Percentiles rank a stretch among this genome's conserved stretches.
These are phyloP conservation scores for Anethum foeniculum DNA, from an alignment of 140 eudicot genomes.

Conservation along the genomic window DNA sequence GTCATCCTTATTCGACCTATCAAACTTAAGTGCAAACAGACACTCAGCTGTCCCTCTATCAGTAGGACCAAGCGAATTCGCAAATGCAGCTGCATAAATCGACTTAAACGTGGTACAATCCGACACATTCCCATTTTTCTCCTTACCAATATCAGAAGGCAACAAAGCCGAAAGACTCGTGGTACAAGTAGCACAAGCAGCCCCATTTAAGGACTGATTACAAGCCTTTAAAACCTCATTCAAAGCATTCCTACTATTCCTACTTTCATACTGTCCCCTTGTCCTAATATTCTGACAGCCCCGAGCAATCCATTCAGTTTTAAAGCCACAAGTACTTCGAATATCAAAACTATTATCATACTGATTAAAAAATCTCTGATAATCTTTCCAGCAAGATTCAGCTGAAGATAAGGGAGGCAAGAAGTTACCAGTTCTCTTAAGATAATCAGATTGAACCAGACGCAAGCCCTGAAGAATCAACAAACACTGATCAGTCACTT, in stretches of 20 bases:
- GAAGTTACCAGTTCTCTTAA: neutral
- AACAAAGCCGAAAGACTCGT: neutral
- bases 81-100: neutral
- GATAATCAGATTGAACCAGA: neutral
- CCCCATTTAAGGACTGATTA: neutral
- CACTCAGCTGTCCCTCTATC: slow-evolving; percentile 8
- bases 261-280: neutral
- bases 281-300: neutral
- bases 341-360: neutral
- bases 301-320: neutral
- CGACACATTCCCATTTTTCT: slow-evolving; percentile 2
- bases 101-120: slow-evolving; percentile 3
- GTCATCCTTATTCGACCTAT: neutral
- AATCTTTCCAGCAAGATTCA: slow-evolving; percentile 1
- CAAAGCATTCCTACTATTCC: neutral
- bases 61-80: neutral
- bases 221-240: neutral
- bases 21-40: neutral
- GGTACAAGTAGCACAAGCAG: slow-evolving; percentile 2
- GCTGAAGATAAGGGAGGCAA: neutral
- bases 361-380: neutral
- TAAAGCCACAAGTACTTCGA: neutral
- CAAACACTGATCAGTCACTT: neutral
- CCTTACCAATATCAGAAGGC: neutral
- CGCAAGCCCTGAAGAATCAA: neutral